phyloP scores from a whole-genome alignment of 768 basidiomycete species.

The Termitomyces sp. region DNA sequence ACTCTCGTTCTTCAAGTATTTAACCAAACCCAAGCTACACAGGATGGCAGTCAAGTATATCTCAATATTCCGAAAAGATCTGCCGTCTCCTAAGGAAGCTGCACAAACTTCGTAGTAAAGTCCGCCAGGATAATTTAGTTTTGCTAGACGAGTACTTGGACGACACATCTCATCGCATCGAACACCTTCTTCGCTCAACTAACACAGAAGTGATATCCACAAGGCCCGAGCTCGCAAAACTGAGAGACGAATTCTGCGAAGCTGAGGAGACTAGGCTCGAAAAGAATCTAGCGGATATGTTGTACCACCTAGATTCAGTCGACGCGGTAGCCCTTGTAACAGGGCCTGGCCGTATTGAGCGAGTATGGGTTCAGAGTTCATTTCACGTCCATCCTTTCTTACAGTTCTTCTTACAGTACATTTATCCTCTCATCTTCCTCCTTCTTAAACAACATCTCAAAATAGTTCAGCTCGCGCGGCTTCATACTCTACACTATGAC shows the following conservation, averaged over 20 bases:
- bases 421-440: neutral
- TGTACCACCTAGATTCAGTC: neutral
- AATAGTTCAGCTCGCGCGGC: too few relatives aligned
- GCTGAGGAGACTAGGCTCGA: neutral
- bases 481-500: too few relatives aligned
- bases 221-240: neutral
- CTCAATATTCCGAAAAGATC: neutral
- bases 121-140: neutral
- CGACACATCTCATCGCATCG: neutral
- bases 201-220: neutral
- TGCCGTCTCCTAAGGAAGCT: neutral
- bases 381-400: neutral
- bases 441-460: neutral
- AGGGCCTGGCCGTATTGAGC: constrained; percentile 2
- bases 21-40: too few relatives aligned
- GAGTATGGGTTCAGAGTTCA: neutral
- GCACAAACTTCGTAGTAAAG: neutral
- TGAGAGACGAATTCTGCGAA: neutral
- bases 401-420: too few relatives aligned
- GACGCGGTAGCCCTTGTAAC: neutral
- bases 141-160: neutral
- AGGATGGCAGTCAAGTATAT: constrained; percentile 5
- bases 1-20: too few relatives aligned
- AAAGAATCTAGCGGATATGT: neutral
- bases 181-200: neutral